Conservation (phyloP, 2,329 filamentous ascomycete genomes). For the Trichoderma arundinaceum region DNA sequence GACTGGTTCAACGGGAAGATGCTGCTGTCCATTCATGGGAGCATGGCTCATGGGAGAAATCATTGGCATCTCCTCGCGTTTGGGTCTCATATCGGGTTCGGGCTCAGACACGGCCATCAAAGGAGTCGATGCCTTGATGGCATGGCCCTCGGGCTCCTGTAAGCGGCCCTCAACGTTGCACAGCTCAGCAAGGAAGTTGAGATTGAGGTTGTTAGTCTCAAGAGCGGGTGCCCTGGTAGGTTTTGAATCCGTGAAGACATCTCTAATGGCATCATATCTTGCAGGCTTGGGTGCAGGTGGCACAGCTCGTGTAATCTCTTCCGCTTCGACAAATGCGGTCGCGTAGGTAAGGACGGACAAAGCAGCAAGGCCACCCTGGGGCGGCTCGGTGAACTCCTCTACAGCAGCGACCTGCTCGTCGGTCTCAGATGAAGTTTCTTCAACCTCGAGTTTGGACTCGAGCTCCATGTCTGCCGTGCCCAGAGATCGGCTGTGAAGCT, state of each 20-base stretch:
- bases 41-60: constrained; percentile 35
- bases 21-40: constrained; percentile 35
- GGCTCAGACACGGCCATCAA: constrained; percentile 1
- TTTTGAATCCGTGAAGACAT: constrained; percentile 49
- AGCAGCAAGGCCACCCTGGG: constrained; percentile 39
- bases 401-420: constrained; percentile 37
- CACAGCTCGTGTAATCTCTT: constrained; percentile 38
- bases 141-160: constrained; percentile 34
- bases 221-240: constrained; percentile 39
- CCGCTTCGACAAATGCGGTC: constrained; percentile 42
- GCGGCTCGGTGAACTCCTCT: constrained; percentile 36
- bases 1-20: constrained; percentile 31
- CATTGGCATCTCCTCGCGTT: constrained; percentile 37
- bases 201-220: constrained; percentile 38
- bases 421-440: constrained; percentile 39
- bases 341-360: constrained; percentile 44
- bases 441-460: constrained; percentile 40
- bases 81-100: constrained; percentile 36
- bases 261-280: constrained; percentile 49
- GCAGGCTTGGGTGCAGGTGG: constrained; percentile 42
- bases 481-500: constrained; percentile 45
- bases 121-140: constrained; percentile 17
- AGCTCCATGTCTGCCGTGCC: constrained; percentile 46
- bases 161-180: constrained; percentile 43
- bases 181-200: constrained; percentile 46